Evolutionary conservation across 495 filamentous ascomycete species (phyloP).

Genomic region (Xylaria palmicola): DNA sequence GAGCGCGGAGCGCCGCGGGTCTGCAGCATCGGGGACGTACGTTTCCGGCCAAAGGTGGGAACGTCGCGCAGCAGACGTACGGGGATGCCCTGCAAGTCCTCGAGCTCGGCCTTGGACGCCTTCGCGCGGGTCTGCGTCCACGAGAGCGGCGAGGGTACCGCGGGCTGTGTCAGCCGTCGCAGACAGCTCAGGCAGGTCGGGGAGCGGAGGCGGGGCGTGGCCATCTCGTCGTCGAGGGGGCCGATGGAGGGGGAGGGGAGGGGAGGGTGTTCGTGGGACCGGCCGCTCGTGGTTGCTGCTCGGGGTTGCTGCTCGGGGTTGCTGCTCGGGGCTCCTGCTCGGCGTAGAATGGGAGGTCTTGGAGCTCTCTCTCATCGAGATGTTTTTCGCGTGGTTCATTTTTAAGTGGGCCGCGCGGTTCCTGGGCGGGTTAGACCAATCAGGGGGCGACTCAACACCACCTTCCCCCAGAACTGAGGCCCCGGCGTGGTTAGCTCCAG

Average conservation of each 20-base stretch:
- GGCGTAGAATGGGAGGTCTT: too few relatives aligned
- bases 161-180: conserved; percentile 23
- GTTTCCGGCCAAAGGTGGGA: conserved; percentile 57
- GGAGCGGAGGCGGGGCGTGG: conserved; percentile 22
- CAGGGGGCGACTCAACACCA: background rate
- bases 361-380: background rate
- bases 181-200: conserved; percentile 31
- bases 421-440: background rate
- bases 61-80: conserved; percentile 62
- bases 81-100: conserved; percentile 47
- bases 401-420: conserved; percentile 10
- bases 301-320: background rate
- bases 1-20: background rate
- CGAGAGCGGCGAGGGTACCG: conserved; percentile 7
- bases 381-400: conserved; percentile 12
- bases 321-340: background rate
- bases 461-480: too few relatives aligned
- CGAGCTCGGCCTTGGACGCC: conserved; percentile 45
- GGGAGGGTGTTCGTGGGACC: background rate
- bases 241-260: background rate
- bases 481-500: too few relatives aligned
- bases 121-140: conserved; percentile 49
- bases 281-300: background rate
- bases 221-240: conserved; percentile 17
- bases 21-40: conserved; percentile 39